These are phyloP conservation scores for Eucalyptus brandiana DNA, from an alignment of 345 rosid genomes.

Conservation along the genomic window DNA sequence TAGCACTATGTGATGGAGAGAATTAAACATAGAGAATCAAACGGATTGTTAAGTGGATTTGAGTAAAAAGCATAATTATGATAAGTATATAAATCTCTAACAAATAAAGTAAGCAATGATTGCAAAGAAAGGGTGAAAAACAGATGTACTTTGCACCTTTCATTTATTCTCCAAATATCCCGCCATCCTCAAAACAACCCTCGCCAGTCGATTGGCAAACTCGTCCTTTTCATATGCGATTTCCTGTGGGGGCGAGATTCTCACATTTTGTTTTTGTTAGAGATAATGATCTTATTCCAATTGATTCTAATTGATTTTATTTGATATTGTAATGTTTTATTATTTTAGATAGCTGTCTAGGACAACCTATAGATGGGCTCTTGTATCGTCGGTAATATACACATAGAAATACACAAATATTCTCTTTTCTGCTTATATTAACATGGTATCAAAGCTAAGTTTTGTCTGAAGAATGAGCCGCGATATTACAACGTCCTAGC, in stretches of 20 bases:
- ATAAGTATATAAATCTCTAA: background rate
- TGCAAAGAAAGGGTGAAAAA: background rate
- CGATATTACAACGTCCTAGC: background rate
- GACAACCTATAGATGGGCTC: rapidly evolving
- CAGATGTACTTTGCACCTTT: background rate
- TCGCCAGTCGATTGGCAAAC: background rate
- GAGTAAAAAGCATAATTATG: background rate
- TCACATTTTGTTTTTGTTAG: background rate
- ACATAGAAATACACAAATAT: too few relatives aligned
- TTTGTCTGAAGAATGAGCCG: background rate
- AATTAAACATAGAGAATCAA: background rate
- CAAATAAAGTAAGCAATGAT: background rate
- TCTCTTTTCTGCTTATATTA: background rate
- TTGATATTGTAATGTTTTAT: too few relatives aligned
- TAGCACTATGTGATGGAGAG: background rate
- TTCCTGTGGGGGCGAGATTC: background rate
- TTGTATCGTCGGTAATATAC: background rate
- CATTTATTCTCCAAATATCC: background rate
- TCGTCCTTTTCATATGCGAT: background rate
- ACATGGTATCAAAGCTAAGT: rapidly evolving
- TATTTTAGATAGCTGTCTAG: too few relatives aligned
- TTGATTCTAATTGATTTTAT: too few relatives aligned
- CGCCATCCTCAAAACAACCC: background rate
- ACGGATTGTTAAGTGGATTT: background rate
- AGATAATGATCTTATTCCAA: too few relatives aligned